Percentiles rank a stretch among this genome's conserved stretches.
Conservation (phyloP, 2,329 filamentous ascomycete genomes). For the Botrytis tulipae region DNA sequence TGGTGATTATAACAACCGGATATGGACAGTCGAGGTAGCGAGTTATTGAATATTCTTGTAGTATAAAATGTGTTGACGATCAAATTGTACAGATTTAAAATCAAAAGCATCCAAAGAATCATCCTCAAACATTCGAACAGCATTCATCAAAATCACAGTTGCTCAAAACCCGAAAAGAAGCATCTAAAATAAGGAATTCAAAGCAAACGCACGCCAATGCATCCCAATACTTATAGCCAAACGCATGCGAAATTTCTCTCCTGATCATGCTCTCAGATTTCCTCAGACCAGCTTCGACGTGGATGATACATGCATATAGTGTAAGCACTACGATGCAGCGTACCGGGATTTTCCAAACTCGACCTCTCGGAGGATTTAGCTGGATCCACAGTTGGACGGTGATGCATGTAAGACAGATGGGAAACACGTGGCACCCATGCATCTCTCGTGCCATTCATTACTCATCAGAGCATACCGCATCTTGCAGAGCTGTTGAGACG, state of each 20-base stretch:
- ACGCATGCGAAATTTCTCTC: not conserved
- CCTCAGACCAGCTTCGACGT: not conserved
- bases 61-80: not conserved
- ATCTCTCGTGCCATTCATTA: not conserved
- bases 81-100: not conserved
- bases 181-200: not conserved
- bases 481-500: not conserved
- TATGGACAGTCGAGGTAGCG: not conserved
- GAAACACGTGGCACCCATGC: slow-evolving; percentile 15
- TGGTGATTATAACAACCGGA: not conserved
- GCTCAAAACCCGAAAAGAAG: not conserved
- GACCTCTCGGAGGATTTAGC: slow-evolving; percentile 9
- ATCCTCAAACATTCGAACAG: not conserved
- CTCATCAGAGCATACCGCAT: not conserved
- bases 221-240: not conserved
- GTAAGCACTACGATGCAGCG: slow-evolving; percentile 9
- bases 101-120: not conserved
- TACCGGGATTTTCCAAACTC: not conserved
- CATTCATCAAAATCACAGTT: not conserved
- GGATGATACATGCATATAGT: slow-evolving; percentile 4
- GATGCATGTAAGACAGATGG: slow-evolving; percentile 17
- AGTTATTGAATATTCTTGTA: not conserved
- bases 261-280: not conserved
- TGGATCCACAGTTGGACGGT: slow-evolving; percentile 2
- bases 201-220: not conserved